A percentile compares a stretch with the other conserved stretches of the same genome.
Conservation (phyloP, 2,329 filamentous ascomycete genomes). For the Aspergillus sp. region DNA sequence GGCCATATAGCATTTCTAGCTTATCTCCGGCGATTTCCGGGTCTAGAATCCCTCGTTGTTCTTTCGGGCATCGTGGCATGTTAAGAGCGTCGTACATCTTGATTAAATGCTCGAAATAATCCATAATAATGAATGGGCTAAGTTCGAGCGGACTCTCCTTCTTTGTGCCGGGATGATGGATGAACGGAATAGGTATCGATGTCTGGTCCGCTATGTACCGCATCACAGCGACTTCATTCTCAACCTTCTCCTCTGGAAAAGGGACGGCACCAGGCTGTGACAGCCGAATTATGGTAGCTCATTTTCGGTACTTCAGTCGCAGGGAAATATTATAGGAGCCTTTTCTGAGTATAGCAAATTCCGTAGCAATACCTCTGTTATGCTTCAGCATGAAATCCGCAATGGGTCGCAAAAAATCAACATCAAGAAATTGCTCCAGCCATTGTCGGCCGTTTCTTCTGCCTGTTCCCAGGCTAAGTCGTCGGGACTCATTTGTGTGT, state of each 20-base stretch:
- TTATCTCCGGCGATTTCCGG: slow-evolving; percentile 34
- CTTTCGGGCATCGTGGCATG: slow-evolving; percentile 11
- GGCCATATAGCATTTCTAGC: slow-evolving; percentile 28
- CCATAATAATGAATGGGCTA: slow-evolving; percentile 31
- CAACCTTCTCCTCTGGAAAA: slow-evolving; percentile 10
- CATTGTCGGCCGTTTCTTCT: no score
- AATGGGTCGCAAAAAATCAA: no score
- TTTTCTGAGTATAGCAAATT: slow-evolving; percentile 6
- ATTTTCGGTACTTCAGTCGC: slow-evolving; percentile 20
- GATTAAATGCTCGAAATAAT: slow-evolving; percentile 23
- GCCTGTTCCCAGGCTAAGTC: no score
- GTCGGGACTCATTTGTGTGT: no score
- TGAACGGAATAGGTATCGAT: neutral
- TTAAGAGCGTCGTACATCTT: slow-evolving; percentile 17
- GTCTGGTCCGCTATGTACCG: no score
- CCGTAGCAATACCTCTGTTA: neutral
- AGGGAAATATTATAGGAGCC: slow-evolving; percentile 23
- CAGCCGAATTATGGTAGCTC: slow-evolving; percentile 21
- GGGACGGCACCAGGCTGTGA: slow-evolving; percentile 17
- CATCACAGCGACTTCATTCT: no score
- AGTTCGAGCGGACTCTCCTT: slow-evolving; percentile 19
- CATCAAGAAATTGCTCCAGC: no score
- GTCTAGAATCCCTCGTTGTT: slow-evolving; percentile 23
- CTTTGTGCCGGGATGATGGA: slow-evolving; percentile 15
- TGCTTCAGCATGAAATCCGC: no score